These are phyloP conservation scores for Mucor piriformis DNA, from an alignment of 371 early-diverging fungal genomes.

Conservation along the genomic window DNA sequence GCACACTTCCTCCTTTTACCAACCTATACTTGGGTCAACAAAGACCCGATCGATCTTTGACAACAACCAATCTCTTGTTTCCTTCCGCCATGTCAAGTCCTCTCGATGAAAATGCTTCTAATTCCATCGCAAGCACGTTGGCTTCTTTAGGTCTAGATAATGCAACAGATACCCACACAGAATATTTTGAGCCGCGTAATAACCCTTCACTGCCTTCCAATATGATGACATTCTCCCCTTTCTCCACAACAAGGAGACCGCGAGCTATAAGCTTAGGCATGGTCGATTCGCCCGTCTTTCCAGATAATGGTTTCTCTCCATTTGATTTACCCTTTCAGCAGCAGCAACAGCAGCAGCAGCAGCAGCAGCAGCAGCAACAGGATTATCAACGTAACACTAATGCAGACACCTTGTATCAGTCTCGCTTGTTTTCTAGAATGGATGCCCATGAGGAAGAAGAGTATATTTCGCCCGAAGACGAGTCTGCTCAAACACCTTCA, in stretches of 20 bases:
- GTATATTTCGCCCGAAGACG: background rate
- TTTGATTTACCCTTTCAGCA: slow-evolving; percentile 8
- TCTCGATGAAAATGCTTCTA: slow-evolving; percentile 28
- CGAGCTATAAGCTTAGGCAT: slow-evolving; percentile 48
- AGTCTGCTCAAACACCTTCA: slow-evolving; percentile 55
- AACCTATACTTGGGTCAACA: slow-evolving; percentile 17
- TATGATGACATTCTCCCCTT: slow-evolving; percentile 12
- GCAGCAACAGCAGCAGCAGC: slow-evolving; percentile 10
- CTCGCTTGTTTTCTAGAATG: slow-evolving; percentile 6
- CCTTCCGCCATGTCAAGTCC: slow-evolving; percentile 21
- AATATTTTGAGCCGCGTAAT: slow-evolving; percentile 7
- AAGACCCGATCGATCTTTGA: slow-evolving; percentile 14
- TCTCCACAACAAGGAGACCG: slow-evolving; percentile 24
- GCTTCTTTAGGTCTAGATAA: slow-evolving; percentile 51
- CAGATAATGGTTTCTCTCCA: background rate
- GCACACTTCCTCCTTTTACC: slow-evolving; percentile 12
- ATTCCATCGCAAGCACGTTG: slow-evolving; percentile 46
- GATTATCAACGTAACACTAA: slow-evolving; percentile 11
- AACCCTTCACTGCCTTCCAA: too few relatives aligned
- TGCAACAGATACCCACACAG: slow-evolving; percentile 7
- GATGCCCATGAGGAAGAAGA: slow-evolving; percentile 6
- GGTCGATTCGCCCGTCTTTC: slow-evolving; percentile 21
- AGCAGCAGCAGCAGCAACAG: slow-evolving; percentile 3
- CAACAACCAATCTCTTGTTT: background rate
- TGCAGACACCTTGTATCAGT: background rate